These are phyloP conservation scores for thale cress (Arabidopsis thaliana) DNA, from an alignment of 345 rosid species.

Conservation along the genomic window DNA sequence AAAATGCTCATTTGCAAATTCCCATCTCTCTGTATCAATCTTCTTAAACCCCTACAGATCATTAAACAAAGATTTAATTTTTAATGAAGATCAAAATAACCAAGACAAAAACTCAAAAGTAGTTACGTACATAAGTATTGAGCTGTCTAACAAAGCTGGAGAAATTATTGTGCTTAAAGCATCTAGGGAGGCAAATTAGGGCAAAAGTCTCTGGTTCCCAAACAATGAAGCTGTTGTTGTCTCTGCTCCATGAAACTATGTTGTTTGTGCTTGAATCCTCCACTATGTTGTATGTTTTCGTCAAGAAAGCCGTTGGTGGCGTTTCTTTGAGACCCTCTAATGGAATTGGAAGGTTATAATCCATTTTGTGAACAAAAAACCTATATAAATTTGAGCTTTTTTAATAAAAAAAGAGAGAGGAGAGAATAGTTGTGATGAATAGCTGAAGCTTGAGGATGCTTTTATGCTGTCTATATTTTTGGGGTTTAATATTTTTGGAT, in stretches of 20 bases:
- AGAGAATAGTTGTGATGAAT: conserved; percentile 5
- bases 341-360: conserved; percentile 48
- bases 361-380: neutral
- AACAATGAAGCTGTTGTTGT: conserved; percentile 64
- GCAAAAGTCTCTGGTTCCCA: conserved; percentile 71
- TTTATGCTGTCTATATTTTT: conserved; percentile 26
- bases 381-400: neutral
- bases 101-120: neutral
- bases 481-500: neutral
- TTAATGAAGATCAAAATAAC: neutral
- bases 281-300: conserved; percentile 66
- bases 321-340: conserved; percentile 54
- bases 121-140: conserved; percentile 64
- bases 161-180: conserved; percentile 75
- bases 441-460: conserved; percentile 18
- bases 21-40: conserved; percentile 93
- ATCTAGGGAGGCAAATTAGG: conserved; percentile 52
- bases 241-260: conserved; percentile 71
- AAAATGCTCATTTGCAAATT: conserved; percentile 71
- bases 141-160: conserved; percentile 79
- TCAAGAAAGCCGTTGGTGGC: conserved; percentile 65
- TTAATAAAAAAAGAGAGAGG: conserved; percentile 6
- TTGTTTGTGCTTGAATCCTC: conserved; percentile 62
- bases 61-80: neutral
- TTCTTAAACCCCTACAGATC: conserved; percentile 81